A percentile compares a stretch with the other conserved stretches of the same genome.
Evolutionary conservation across 495 filamentous ascomycete genomes (phyloP).

Genomic region (Viridothelium virens): DNA sequence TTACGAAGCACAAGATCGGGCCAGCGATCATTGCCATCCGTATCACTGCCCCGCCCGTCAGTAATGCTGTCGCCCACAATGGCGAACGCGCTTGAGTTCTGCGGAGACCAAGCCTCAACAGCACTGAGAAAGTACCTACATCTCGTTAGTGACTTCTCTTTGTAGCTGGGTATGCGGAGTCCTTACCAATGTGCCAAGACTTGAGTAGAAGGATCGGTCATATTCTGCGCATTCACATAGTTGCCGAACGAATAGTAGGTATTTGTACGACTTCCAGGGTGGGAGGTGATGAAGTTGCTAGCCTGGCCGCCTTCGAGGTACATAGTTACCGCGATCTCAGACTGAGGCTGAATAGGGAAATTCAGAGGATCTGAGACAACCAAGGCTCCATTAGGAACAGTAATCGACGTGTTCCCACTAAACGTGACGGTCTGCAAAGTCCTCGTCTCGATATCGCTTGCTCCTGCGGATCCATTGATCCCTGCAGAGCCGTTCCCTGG

Average conservation of each 20-base stretch:
- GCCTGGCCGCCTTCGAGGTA: constrained; percentile 53
- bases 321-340: constrained; percentile 50
- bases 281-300: constrained; percentile 51
- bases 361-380: constrained; percentile 58
- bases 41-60: constrained; percentile 57
- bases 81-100: constrained; percentile 41
- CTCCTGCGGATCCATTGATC: constrained; percentile 41
- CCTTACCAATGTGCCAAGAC: constrained; percentile 26
- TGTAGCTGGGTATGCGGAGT: not conserved
- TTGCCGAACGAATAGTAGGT: constrained; percentile 52
- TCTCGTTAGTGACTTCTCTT: constrained; percentile 11
- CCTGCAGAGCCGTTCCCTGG: constrained; percentile 33
- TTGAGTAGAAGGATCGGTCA: constrained; percentile 34
- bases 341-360: constrained; percentile 42
- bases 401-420: constrained; percentile 43
- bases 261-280: constrained; percentile 62
- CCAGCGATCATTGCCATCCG: constrained; percentile 59
- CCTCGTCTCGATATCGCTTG: constrained; percentile 43
- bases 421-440: constrained; percentile 51
- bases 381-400: constrained; percentile 51
- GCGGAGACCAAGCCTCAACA: constrained; percentile 51
- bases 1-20: constrained; percentile 55
- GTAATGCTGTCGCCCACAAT: constrained; percentile 71
- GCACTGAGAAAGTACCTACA: constrained; percentile 53
- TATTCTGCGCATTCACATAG: constrained; percentile 40